Conservation (phyloP, 306 rosid genomes). For the Fragaria nilgerrensis region DNA sequence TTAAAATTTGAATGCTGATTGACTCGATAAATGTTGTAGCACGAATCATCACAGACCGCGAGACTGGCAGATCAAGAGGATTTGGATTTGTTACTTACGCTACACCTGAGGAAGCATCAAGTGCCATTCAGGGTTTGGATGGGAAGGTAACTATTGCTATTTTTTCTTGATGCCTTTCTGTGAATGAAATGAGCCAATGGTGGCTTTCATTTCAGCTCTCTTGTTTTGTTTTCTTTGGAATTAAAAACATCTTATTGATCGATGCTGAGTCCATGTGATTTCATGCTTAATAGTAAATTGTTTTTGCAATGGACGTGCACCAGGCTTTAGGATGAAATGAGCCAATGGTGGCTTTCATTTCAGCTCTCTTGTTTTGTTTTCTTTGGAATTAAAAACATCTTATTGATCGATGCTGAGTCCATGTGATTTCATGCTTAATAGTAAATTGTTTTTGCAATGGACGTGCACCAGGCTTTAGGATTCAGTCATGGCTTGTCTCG, state of each 20-base stretch:
- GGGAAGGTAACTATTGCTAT: slow-evolving; percentile 58
- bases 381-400: background rate
- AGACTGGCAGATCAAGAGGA: slow-evolving; percentile 82
- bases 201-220: background rate
- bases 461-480: background rate
- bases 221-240: background rate
- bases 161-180: background rate
- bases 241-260: background rate
- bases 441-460: background rate
- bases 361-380: background rate
- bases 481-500: background rate
- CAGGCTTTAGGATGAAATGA: background rate
- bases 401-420: background rate
- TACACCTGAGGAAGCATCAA: slow-evolving; percentile 75
- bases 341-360: background rate
- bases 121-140: slow-evolving; percentile 88
- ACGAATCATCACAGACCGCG: slow-evolving; percentile 72
- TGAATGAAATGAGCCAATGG: background rate
- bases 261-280: background rate
- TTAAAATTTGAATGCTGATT: slow-evolving; percentile 1
- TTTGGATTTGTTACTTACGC: slow-evolving; percentile 74
- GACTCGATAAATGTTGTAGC: slow-evolving; percentile 40
- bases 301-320: background rate
- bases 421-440: background rate
- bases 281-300: background rate